These are phyloP conservation scores for Silene noctiflora DNA, from an alignment of 179 eudicot genomes.

Conservation along the genomic window DNA sequence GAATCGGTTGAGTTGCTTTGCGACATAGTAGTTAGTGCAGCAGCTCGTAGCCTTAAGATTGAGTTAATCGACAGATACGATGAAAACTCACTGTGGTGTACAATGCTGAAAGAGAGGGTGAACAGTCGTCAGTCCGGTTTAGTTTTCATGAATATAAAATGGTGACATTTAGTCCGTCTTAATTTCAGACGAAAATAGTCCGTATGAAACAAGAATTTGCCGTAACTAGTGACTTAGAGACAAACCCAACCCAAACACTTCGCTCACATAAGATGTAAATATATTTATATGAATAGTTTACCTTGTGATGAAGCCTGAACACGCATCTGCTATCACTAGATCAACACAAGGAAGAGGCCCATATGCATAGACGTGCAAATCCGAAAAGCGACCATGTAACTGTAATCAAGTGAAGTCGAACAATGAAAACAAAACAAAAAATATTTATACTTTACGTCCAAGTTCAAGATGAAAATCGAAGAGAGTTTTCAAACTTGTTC, in stretches of 20 bases:
- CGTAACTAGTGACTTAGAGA: background rate
- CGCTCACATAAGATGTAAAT: background rate
- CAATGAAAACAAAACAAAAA: background rate
- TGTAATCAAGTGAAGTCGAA: slow-evolving; percentile 22
- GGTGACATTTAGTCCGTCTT: too few species aligned
- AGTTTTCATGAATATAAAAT: background rate
- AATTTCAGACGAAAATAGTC: too few species aligned
- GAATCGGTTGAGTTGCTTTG: slow-evolving; percentile 43
- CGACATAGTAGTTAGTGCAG: slow-evolving; percentile 57
- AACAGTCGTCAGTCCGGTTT: background rate
- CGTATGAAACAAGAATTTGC: background rate
- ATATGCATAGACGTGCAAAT: slow-evolving; percentile 63
- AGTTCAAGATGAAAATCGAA: slow-evolving; percentile 6
- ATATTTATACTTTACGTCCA: background rate
- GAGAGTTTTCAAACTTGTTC: too few species aligned
- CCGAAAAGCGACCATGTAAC: slow-evolving; percentile 47
- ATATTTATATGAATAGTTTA: slow-evolving; percentile 22
- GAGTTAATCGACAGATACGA: slow-evolving; percentile 68
- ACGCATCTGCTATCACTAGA: slow-evolving; percentile 55
- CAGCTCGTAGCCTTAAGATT: slow-evolving; percentile 63
- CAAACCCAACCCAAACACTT: background rate
- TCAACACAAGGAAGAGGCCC: slow-evolving; percentile 88
- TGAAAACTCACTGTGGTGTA: slow-evolving; percentile 68
- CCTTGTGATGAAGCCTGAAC: slow-evolving; percentile 71
- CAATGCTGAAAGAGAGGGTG: slow-evolving; percentile 49